phyloP scores from a whole-genome alignment of 306 rosid genomes.

The Fragaria nilgerrensis region DNA sequence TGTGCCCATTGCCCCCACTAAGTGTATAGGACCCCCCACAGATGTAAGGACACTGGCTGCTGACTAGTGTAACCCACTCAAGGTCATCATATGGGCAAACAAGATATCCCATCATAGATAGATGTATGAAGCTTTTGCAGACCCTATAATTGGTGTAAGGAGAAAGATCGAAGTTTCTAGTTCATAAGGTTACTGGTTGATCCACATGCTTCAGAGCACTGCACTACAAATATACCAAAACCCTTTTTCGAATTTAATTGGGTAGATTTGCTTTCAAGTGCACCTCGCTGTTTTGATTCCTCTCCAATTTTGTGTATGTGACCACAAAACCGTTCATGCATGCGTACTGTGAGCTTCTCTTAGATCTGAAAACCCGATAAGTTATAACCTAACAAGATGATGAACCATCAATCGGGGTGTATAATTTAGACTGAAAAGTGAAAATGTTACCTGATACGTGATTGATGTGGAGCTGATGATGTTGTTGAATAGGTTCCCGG shows the following conservation, averaged over 20 bases:
- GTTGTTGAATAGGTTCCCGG: slow-evolving; percentile 31
- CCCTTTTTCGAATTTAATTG: slow-evolving; percentile 26
- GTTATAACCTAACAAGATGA: too few species aligned
- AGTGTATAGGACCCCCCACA: slow-evolving; percentile 27
- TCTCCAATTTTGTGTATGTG: background rate
- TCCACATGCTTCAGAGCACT: slow-evolving; percentile 14
- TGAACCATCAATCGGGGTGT: background rate
- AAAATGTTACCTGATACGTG: background rate
- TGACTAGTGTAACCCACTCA: slow-evolving; percentile 43
- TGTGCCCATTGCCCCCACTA: slow-evolving; percentile 65
- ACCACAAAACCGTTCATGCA: slow-evolving; percentile 18
- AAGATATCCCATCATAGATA: slow-evolving; percentile 27
- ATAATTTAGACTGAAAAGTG: background rate
- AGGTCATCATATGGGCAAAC: slow-evolving; percentile 38
- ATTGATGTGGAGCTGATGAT: slow-evolving; percentile 26
- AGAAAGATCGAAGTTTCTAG: slow-evolving; percentile 7
- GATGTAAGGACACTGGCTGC: slow-evolving; percentile 13
- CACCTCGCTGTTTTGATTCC: background rate
- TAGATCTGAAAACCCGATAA: background rate
- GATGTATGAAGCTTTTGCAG: slow-evolving; percentile 37
- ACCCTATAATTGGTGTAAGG: slow-evolving; percentile 33
- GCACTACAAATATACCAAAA: slow-evolving; percentile 6
- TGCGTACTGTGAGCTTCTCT: background rate
- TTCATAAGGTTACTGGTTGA: background rate
- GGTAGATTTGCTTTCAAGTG: background rate